A percentile compares a stretch with the other conserved stretches of the same genome.
These are phyloP conservation scores for Neurospora terricola DNA, from an alignment of 495 filamentous ascomycete species.

Conservation along the genomic window DNA sequence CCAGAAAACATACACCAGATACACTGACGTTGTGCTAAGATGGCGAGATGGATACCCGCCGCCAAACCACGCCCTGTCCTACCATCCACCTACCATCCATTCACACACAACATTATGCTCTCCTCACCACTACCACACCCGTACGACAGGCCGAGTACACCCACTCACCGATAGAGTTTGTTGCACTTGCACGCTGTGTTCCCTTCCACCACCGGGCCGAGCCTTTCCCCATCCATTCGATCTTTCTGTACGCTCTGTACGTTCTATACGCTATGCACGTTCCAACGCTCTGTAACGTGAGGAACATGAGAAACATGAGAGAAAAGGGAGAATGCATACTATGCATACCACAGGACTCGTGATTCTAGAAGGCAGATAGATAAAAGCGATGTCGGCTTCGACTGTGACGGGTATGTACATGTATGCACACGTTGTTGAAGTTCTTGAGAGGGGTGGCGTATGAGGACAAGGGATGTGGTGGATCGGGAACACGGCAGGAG, in stretches of 20 bases:
- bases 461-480: background rate
- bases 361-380: background rate
- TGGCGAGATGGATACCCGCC: background rate
- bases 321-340: background rate
- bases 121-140: too few species aligned
- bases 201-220: background rate
- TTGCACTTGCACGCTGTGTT: background rate
- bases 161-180: background rate
- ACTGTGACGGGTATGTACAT: background rate
- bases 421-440: background rate
- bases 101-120: too few species aligned
- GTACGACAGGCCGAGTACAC: too few species aligned
- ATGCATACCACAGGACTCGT: too few species aligned
- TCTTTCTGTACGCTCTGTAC: background rate
- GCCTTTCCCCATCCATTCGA: background rate
- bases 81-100: background rate
- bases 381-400: too few species aligned
- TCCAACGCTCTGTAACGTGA: too few species aligned
- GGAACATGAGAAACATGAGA: too few species aligned
- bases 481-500: background rate
- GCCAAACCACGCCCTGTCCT: background rate
- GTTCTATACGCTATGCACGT: too few species aligned
- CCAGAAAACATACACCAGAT: background rate
- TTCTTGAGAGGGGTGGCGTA: background rate
- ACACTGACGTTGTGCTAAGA: background rate